Evolutionary conservation across 495 filamentous ascomycete species (phyloP).

Genomic region (Jackrogersella minutella): DNA sequence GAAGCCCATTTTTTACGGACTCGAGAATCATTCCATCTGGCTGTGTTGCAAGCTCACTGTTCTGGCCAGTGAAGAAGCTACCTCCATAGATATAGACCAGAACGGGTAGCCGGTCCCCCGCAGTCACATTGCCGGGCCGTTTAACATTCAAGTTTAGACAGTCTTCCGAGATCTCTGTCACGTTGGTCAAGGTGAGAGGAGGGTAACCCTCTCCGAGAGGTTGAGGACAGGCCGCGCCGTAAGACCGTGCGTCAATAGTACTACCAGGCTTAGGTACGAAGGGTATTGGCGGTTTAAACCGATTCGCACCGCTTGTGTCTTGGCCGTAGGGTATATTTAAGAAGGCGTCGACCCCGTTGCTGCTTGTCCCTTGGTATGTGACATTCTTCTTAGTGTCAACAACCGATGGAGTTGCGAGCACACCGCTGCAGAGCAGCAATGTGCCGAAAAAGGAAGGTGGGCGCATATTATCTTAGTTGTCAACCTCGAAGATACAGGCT

Average conservation of each 20-base stretch:
- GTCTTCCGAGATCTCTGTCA: conserved; percentile 51
- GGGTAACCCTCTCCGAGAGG: conserved; percentile 29
- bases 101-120: conserved; percentile 50
- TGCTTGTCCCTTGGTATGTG: conserved; percentile 42
- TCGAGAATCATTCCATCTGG: conserved; percentile 56
- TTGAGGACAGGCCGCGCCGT: conserved; percentile 57
- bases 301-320: conserved; percentile 51
- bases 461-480: conserved; percentile 19
- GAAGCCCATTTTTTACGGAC: conserved; percentile 50
- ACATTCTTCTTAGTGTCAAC: conserved; percentile 31
- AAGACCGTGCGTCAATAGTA: conserved; percentile 49
- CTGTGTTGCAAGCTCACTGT: conserved; percentile 46
- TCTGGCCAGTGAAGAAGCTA: conserved; percentile 46
- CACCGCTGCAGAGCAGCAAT: conserved; percentile 10
- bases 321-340: conserved; percentile 56
- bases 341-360: conserved; percentile 54
- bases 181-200: conserved; percentile 45
- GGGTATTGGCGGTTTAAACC: conserved; percentile 55
- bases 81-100: conserved; percentile 59
- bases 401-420: conserved; percentile 20
- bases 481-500: not conserved
- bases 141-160: conserved; percentile 58
- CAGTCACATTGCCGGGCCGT: conserved; percentile 43
- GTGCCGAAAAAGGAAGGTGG: conserved; percentile 27
- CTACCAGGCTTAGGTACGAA: conserved; percentile 41